Percentiles rank a stretch among this genome's conserved stretches.
These are phyloP conservation scores for Clonostachys rosea DNA, from an alignment of 2,329 filamentous ascomycete genomes.

Conservation along the genomic window DNA sequence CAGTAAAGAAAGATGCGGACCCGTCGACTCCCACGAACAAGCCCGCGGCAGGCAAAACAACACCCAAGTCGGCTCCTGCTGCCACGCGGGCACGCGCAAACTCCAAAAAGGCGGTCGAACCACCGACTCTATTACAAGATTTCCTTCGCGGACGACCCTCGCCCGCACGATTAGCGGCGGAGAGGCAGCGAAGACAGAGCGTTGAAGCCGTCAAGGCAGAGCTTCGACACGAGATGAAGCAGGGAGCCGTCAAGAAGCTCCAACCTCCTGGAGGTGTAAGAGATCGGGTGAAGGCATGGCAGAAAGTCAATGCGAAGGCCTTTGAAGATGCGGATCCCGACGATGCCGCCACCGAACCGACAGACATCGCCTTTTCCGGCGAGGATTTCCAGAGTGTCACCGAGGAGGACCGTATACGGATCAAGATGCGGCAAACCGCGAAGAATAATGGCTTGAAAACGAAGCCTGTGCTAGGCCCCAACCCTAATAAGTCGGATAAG, in stretches of 20 bases:
- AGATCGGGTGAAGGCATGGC: constrained; percentile 80
- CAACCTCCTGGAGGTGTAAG: constrained; percentile 65
- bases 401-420: constrained; percentile 55
- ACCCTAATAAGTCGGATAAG: constrained; percentile 7
- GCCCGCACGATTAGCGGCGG: constrained; percentile 47
- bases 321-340: constrained; percentile 35
- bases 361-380: constrained; percentile 55
- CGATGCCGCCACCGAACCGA: constrained; percentile 50
- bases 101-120: constrained; percentile 26
- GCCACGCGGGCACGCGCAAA: constrained; percentile 23
- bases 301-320: constrained; percentile 67
- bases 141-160: constrained; percentile 54
- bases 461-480: constrained; percentile 8
- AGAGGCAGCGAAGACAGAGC: constrained; percentile 49
- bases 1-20: not conserved
- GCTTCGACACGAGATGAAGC: constrained; percentile 47
- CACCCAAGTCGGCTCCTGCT: constrained; percentile 3
- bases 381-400: constrained; percentile 53
- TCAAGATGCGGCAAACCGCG: constrained; percentile 46
- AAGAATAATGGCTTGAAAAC: constrained; percentile 17
- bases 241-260: constrained; percentile 52
- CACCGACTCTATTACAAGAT: constrained; percentile 45
- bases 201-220: constrained; percentile 54
- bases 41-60: not conserved
- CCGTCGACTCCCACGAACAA: constrained; percentile 6